phyloP scores from a whole-genome alignment of 2,329 filamentous ascomycete species.

The Colletotrichum australisinense region DNA sequence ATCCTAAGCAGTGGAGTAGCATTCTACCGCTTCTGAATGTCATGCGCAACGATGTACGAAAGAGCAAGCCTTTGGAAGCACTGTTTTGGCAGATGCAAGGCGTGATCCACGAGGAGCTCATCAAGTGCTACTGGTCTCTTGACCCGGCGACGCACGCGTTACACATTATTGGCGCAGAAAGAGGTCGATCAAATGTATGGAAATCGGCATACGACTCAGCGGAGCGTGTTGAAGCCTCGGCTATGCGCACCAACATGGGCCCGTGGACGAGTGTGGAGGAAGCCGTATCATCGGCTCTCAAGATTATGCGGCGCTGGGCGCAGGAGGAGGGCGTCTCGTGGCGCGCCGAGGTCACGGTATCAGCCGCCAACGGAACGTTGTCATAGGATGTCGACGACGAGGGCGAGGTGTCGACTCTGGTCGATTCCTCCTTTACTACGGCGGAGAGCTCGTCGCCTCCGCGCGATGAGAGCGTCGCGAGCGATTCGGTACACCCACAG shows the following conservation, averaged over 20 bases:
- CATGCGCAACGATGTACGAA: slow-evolving; percentile 51
- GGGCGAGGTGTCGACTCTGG: neutral
- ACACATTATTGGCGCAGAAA: slow-evolving; percentile 41
- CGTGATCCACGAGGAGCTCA: slow-evolving; percentile 57
- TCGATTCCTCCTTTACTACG: neutral
- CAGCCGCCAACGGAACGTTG: slow-evolving; percentile 26
- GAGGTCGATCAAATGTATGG: slow-evolving; percentile 43
- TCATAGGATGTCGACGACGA: slow-evolving; percentile 17
- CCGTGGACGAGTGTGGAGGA: slow-evolving; percentile 60
- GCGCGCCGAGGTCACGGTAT: slow-evolving; percentile 49
- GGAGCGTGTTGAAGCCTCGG: slow-evolving; percentile 42
- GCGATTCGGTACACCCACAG: neutral
- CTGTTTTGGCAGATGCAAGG: slow-evolving; percentile 58
- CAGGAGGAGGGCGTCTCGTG: slow-evolving; percentile 58
- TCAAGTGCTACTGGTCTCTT: slow-evolving; percentile 49
- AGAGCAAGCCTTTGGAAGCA: slow-evolving; percentile 49
- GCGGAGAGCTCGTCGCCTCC: neutral
- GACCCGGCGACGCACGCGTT: slow-evolving; percentile 37
- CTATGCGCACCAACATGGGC: slow-evolving; percentile 44
- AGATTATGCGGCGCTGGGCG: slow-evolving; percentile 56
- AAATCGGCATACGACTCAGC: slow-evolving; percentile 45
- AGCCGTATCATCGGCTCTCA: slow-evolving; percentile 50
- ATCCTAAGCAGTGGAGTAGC: slow-evolving; percentile 54
- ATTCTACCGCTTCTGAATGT: slow-evolving; percentile 58
- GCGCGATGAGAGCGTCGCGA: neutral